These are phyloP conservation scores for Suhomyces pyralidae DNA, from an alignment of 805 yeast genomes.

Conservation along the genomic window DNA sequence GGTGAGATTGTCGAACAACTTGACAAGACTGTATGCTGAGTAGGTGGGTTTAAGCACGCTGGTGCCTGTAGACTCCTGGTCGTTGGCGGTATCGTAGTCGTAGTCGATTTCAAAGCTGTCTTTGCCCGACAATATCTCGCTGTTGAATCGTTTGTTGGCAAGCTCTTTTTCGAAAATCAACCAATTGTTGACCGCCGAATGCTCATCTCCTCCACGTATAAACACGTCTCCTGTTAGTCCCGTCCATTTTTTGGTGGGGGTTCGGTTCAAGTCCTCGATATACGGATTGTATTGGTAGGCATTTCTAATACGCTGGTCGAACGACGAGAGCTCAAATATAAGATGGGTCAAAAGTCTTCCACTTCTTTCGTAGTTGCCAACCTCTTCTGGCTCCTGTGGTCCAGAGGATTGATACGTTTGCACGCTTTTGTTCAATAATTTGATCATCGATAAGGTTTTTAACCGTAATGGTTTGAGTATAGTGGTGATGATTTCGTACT, in stretches of 20 bases:
- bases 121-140: constrained; percentile 45
- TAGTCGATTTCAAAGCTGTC: constrained; percentile 58
- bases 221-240: constrained; percentile 46
- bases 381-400: constrained; percentile 1
- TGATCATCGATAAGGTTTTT: constrained; percentile 35
- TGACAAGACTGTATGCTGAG: constrained; percentile 56
- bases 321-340: constrained; percentile 53
- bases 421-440: constrained; percentile 17
- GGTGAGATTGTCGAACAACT: constrained; percentile 56
- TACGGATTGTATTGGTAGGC: constrained; percentile 48
- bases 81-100: constrained; percentile 33
- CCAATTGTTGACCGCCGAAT: constrained; percentile 46
- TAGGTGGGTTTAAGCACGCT: constrained; percentile 49
- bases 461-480: constrained; percentile 45
- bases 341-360: constrained; percentile 57
- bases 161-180: constrained; percentile 49
- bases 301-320: constrained; percentile 50
- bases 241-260: constrained; percentile 39
- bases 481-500: constrained; percentile 43
- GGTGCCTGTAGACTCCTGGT: constrained; percentile 1
- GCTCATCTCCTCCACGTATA: constrained; percentile 25
- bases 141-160: constrained; percentile 48
- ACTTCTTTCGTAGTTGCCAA: constrained; percentile 28
- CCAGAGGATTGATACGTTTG: not conserved
- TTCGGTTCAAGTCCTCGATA: constrained; percentile 14